Conservation (phyloP, 2,329 filamentous ascomycete genomes). For the Celoporthe dispersa region DNA sequence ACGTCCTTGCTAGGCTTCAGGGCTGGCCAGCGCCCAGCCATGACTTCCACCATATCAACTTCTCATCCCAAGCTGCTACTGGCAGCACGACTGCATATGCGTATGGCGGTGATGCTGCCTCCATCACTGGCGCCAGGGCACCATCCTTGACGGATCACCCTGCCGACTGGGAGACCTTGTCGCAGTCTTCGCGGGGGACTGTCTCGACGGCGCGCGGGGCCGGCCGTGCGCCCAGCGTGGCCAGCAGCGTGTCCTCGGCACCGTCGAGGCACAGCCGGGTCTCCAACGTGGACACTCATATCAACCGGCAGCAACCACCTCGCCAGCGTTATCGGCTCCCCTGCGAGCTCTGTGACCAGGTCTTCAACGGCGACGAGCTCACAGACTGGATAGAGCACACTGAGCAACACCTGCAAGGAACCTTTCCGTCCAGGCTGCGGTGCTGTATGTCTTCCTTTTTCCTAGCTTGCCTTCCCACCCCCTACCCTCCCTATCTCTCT, state of each 20-base stretch:
- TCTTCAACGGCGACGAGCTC: slow-evolving; percentile 45
- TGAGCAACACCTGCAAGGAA: slow-evolving; percentile 40
- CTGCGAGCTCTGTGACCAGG: slow-evolving; percentile 53
- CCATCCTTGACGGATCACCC: neutral
- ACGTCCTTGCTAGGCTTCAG: neutral
- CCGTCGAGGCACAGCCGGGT: slow-evolving; percentile 10
- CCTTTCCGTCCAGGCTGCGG: slow-evolving; percentile 39
- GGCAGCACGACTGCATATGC: neutral
- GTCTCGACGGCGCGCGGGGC: neutral
- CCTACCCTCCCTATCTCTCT: no score
- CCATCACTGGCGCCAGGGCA: neutral
- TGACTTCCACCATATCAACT: neutral
- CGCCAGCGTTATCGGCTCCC: slow-evolving; percentile 37
- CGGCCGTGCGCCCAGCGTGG: neutral
- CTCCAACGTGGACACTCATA: slow-evolving; percentile 13
- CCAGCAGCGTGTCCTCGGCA: slow-evolving; percentile 2
- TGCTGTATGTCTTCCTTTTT: slow-evolving; percentile 17
- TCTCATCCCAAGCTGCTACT: neutral
- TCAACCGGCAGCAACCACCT: slow-evolving; percentile 8
- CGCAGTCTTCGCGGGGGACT: neutral
- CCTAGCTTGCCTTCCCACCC: neutral
- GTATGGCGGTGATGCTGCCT: neutral
- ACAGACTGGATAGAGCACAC: slow-evolving; percentile 52
- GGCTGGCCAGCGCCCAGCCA: neutral
- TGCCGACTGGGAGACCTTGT: neutral